Evolutionary conservation across 176 grass and related monocot species (phyloP), one percentile per base, ranked within the genome.

Genomic region (Phyllostachys edulis): DNA sequence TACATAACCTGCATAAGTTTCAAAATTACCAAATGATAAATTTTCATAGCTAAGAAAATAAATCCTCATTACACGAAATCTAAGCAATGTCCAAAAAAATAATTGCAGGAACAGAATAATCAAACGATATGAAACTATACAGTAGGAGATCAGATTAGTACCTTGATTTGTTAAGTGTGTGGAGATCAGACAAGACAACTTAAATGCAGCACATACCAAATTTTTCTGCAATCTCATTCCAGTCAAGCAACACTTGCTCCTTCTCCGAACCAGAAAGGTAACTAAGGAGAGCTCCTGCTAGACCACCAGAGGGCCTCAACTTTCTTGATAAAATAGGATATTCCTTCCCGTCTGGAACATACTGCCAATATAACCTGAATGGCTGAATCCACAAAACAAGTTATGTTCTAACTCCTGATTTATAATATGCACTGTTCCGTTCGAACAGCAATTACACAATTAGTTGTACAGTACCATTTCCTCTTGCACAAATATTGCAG

Each of bases 311-410:
- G 36, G 61, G 80, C 59, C 77, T 90, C 54, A 86, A 41, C 66
- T 89, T 95, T 82, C 96, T 86, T 44, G 85, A 92, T 4, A 98
- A 84, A 66, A 98, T 55, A 75, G 89, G 93, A 87, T 95, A 98
- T 57, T 98, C 96, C 87, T 90, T 95, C 8, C 89, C 85, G 14
- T 92, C 86, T 49, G 93, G 93, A 79, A 98, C 78, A 79, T 94
- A 94, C 49, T 94, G 96, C 71, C 90, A 92, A 88, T 98, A 98
- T 63, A 88, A 89, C 89, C 96, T 95, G 77, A n/a, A n/a, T n/a
- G n/a, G n/a, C n/a, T n/a, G n/a, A n/a, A 78, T 70, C 27, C 50
- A 49, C 39, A 92, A 34, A 79, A 67, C 0, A 50, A 60, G 23
- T 66, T 60, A 59, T 49, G 44, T 45, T 81, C 20, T 51, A 73